A percentile compares a stretch with the other conserved stretches of the same genome.
Evolutionary conservation across 225 moss, liverwort and hornwort species (phyloP).

Genomic region (Neckera pumila): DNA sequence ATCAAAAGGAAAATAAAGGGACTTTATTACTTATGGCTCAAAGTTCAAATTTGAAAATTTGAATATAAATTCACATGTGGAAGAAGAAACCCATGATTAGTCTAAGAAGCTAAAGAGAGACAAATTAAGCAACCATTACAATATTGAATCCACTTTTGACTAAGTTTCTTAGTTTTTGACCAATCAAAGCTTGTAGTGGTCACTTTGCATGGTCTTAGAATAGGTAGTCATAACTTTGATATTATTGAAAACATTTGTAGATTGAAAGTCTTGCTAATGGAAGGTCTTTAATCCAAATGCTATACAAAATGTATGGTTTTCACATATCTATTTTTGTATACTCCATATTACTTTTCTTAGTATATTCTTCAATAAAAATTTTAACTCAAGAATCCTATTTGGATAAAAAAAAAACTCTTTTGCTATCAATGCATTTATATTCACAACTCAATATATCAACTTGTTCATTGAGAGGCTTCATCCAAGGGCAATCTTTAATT

Average conservation of each 20-base stretch:
- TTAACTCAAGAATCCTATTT: neutral
- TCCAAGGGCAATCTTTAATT: too few species aligned
- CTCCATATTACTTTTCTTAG: too few species aligned
- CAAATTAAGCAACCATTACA: neutral
- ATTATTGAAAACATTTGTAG: neutral
- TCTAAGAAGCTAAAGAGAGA: neutral
- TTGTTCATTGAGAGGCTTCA: neutral
- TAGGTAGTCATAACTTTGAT: too few species aligned
- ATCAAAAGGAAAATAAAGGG: neutral
- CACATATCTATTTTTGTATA: neutral
- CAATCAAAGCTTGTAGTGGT: neutral
- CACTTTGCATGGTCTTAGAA: neutral
- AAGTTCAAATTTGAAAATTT: neutral
- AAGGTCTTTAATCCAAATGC: neutral
- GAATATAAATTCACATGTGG: neutral
- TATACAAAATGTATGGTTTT: neutral
- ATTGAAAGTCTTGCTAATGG: neutral
- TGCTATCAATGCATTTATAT: neutral
- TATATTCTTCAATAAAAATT: neutral
- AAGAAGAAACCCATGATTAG: neutral
- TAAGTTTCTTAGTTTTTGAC: rapidly evolving
- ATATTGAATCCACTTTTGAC: neutral
- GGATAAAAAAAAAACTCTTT: neutral
- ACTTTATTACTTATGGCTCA: neutral
- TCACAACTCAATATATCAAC: neutral